Conservation (phyloP, 495 filamentous ascomycete species). For the Hyaloscypha bicolor region DNA sequence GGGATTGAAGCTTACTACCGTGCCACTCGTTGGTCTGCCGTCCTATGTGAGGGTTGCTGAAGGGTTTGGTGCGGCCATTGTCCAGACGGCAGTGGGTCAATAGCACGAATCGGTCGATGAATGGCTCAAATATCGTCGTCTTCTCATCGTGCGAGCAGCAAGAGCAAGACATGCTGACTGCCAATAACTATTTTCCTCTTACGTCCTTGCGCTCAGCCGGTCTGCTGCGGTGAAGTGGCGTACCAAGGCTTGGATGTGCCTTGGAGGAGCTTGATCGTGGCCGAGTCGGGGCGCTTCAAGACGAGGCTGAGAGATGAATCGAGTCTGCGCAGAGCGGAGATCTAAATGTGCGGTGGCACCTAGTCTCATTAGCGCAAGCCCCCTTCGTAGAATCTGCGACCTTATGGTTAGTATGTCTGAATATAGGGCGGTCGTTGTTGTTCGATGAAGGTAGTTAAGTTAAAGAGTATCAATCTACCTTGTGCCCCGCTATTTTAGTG, state of each 20-base stretch:
- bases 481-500: no score
- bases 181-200: no score
- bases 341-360: no score
- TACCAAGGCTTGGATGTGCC: neutral
- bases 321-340: neutral
- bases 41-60: neutral
- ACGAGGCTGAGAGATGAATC: neutral
- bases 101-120: neutral
- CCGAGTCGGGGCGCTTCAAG: neutral
- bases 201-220: no score
- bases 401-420: no score
- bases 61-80: neutral
- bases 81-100: neutral
- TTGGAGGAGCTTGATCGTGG: neutral
- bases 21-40: neutral
- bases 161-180: constrained; percentile 4
- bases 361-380: no score
- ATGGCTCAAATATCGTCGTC: neutral
- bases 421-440: no score
- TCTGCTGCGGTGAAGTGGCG: no score
- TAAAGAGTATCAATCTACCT: no score
- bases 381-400: no score
- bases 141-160: constrained; percentile 2
- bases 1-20: neutral
- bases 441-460: no score